A percentile compares a stretch with the other conserved stretches of the same genome.
These are phyloP conservation scores for Ophiostoma populinum DNA, from an alignment of 2,329 filamentous ascomycete species.

Conservation along the genomic window DNA sequence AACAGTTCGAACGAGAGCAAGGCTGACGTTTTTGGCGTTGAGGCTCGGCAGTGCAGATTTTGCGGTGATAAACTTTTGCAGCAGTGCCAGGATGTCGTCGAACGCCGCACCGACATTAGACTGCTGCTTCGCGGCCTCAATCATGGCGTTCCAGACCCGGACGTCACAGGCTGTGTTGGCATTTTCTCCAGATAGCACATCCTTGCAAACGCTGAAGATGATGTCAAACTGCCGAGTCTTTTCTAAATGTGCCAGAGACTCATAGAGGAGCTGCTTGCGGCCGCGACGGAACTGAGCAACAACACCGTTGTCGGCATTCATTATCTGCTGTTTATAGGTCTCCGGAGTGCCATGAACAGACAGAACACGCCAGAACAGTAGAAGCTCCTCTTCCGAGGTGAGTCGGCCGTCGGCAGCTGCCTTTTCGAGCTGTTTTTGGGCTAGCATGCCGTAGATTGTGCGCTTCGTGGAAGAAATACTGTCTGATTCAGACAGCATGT, in stretches of 20 bases:
- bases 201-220: slow-evolving; percentile 26
- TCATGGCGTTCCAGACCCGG: slow-evolving; percentile 19
- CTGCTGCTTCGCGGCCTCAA: slow-evolving; percentile 16
- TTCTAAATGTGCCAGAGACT: slow-evolving; percentile 22
- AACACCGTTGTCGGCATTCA: slow-evolving; percentile 21
- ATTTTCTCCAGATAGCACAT: slow-evolving; percentile 22
- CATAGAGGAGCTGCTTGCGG: slow-evolving; percentile 29
- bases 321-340: slow-evolving; percentile 23
- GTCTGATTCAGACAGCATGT: slow-evolving; percentile 36
- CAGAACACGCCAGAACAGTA: slow-evolving; percentile 30
- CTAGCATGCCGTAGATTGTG: slow-evolving; percentile 33
- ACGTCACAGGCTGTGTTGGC: slow-evolving; percentile 28
- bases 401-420: slow-evolving; percentile 22
- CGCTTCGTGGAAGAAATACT: slow-evolving; percentile 26
- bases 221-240: slow-evolving; percentile 23
- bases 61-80: slow-evolving; percentile 15
- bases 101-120: slow-evolving; percentile 15
- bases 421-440: slow-evolving; percentile 32
- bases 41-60: slow-evolving; percentile 15
- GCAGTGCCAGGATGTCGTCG: slow-evolving; percentile 13
- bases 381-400: slow-evolving; percentile 31
- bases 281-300: slow-evolving; percentile 28
- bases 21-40: slow-evolving; percentile 19
- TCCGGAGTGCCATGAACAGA: slow-evolving; percentile 24
- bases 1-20: slow-evolving; percentile 17